Base-by-base conservation (phyloP, 2,329 filamentous ascomycete genomes). In the Sordariomycetes sp. region DNA sequence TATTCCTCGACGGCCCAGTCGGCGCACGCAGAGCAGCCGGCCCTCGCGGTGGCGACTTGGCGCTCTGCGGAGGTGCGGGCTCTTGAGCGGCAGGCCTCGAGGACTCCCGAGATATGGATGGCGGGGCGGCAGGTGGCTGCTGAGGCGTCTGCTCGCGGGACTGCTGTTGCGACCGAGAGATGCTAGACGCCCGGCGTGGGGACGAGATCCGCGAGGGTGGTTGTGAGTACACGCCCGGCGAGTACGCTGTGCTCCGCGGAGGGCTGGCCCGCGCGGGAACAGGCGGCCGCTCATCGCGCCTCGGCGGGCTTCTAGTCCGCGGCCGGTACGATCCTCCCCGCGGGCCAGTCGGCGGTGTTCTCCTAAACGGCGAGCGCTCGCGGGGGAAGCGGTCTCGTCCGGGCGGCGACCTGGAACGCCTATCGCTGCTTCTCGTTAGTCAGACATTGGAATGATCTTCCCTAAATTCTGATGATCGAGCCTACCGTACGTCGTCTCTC, bases 331-430 rank as follows among this genome's bases (percentile, higher is more conserved):
- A 71, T 58, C 70, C 75, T 46, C 76, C 72, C 11, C 71, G 62
- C 14, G 55, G 55, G 32, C 64, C 66, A 20, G 70, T 68, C 43
- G 72, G 71, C 0, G 76, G 69, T 3, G 72, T 72, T 54, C 74
- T 69, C 59, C 74, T 63, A 25, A 67, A 62, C 7, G 70, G 67
- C 16, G 71, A 70, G n/a, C 72, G 65, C 37, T 70, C 66, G 11
- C 70, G 66, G 40, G 71, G 73, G 32, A 51, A 35, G 32, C 70
- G 74, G 60, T 81, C 78, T 65, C 77, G 71, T 46, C 73, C 72
- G 59, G 74, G 75, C 1, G 80, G 80, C 37, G 80, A 83, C 54
- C 81, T 74, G 25, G 81, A 83, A 63, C 80, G 73, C 61, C 79
- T 74, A 67, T 78, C 80, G 62, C 61, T 59, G 53, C 48, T 32